phyloP scores from a whole-genome alignment of 805 yeast genomes.

The Wickerhamomyces canadensis region DNA sequence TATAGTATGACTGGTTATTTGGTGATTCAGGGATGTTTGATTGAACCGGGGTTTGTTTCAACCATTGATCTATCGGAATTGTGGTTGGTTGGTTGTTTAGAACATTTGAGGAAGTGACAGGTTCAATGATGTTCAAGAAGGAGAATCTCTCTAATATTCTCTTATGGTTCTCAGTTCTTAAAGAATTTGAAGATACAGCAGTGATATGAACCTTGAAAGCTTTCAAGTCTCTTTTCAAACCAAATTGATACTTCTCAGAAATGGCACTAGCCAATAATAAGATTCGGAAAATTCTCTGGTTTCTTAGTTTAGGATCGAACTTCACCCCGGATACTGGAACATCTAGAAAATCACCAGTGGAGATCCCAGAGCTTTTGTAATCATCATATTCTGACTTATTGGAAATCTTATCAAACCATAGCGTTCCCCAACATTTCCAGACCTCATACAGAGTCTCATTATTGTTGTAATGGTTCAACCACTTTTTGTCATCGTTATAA shows the following conservation, averaged over 20 bases:
- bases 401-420: constrained; percentile 65
- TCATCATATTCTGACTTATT: constrained; percentile 48
- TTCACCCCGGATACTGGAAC: constrained; percentile 59
- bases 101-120: constrained; percentile 6
- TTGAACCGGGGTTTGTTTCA: constrained; percentile 8
- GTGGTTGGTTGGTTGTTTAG: constrained; percentile 5
- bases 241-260: constrained; percentile 49
- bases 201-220: constrained; percentile 15
- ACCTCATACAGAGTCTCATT: constrained; percentile 67
- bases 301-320: constrained; percentile 35
- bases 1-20: constrained; percentile 7
- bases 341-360: constrained; percentile 50
- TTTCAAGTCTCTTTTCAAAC: constrained; percentile 41
- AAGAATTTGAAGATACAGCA: no score
- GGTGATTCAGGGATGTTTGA: constrained; percentile 12
- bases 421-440: constrained; percentile 82
- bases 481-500: constrained; percentile 18
- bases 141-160: neutral
- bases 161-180: neutral
- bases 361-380: constrained; percentile 50
- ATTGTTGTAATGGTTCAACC: constrained; percentile 44
- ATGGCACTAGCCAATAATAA: constrained; percentile 44
- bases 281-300: constrained; percentile 46
- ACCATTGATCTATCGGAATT: constrained; percentile 8
- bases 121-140: constrained; percentile 1